Conservation (phyloP, 139 green algal genomes). For the Yamagishiella unicocca region DNA sequence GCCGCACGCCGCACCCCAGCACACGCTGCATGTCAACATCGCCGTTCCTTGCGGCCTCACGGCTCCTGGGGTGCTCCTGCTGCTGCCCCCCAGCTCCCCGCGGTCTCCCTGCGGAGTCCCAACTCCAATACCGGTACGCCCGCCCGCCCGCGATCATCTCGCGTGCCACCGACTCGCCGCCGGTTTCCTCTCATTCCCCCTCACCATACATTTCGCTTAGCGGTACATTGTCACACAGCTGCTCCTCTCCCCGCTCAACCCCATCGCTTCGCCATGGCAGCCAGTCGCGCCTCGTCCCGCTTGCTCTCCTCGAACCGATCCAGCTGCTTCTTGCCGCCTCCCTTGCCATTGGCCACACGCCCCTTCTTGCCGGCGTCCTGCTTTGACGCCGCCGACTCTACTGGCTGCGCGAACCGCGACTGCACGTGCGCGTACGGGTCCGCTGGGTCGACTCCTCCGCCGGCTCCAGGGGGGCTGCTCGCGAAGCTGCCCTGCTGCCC, state of each 20-base stretch:
- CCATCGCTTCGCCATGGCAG: conserved; percentile 58
- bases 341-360: conserved; percentile 1
- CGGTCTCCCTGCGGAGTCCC: too few species aligned
- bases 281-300: conserved; percentile 50
- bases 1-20: too few species aligned
- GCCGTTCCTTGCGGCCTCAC: too few species aligned
- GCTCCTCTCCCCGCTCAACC: not conserved
- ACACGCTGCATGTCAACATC: too few species aligned
- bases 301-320: conserved; percentile 60
- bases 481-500: not conserved
- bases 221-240: not conserved
- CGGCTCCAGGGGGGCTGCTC: not conserved
- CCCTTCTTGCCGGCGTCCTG: conserved; percentile 37
- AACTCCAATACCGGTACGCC: too few species aligned
- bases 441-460: not conserved
- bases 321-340: conserved; percentile 36
- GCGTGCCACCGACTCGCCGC: too few species aligned
- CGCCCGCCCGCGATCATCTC: too few species aligned
- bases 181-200: too few species aligned
- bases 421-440: conserved; percentile 44
- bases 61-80: too few species aligned
- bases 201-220: not conserved
- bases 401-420: conserved; percentile 43
- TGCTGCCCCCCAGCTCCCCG: too few species aligned
- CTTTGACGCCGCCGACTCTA: not conserved